Percentiles rank a stretch among this genome's conserved stretches.
These are phyloP conservation scores for Antrodiella citrinella DNA, from an alignment of 768 basidiomycete species.

Conservation along the genomic window DNA sequence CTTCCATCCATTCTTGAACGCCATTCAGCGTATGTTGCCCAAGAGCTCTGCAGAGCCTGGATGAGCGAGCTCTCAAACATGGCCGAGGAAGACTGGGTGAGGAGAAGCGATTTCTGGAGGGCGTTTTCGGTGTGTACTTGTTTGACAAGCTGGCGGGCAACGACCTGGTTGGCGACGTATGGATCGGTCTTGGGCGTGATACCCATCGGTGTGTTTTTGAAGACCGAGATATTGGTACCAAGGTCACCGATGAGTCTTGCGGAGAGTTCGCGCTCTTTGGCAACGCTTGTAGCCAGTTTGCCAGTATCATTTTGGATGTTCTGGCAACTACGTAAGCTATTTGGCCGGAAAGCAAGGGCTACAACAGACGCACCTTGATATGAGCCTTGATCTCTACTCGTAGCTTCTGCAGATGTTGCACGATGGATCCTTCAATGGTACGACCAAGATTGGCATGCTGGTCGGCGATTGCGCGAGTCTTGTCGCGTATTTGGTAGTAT, in stretches of 20 bases:
- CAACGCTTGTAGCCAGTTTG: slow-evolving; percentile 83
- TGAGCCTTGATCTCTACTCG: slow-evolving; percentile 94
- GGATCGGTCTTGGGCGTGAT: slow-evolving; percentile 79
- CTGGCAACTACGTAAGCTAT: too few relatives aligned
- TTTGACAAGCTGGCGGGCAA: slow-evolving; percentile 73
- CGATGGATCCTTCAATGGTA: slow-evolving; percentile 94
- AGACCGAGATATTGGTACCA: slow-evolving; percentile 75
- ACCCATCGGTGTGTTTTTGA: slow-evolving; percentile 91
- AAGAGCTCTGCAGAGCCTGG: slow-evolving; percentile 89
- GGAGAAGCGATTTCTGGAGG: slow-evolving; percentile 93
- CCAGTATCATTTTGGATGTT: slow-evolving; percentile 95
- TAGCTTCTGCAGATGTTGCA: slow-evolving; percentile 96
- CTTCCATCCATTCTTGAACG: slow-evolving; percentile 68
- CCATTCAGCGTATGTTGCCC: slow-evolving; percentile 97
- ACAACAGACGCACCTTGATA: slow-evolving; percentile 59
- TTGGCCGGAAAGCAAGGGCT: too few relatives aligned
- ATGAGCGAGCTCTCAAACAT: slow-evolving; percentile 97
- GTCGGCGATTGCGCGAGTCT: slow-evolving; percentile 88
- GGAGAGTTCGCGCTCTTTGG: slow-evolving; percentile 87
- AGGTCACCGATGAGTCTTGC: slow-evolving; percentile 82
- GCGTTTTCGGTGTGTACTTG: slow-evolving; percentile 98
- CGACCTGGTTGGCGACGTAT: slow-evolving; percentile 67
- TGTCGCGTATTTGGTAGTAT: slow-evolving; percentile 89
- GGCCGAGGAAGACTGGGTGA: slow-evolving; percentile 96
- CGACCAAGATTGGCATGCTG: slow-evolving; percentile 94